These are phyloP conservation scores for Ziziphus jujuba DNA, from an alignment of 306 rosid genomes.

Conservation along the genomic window DNA sequence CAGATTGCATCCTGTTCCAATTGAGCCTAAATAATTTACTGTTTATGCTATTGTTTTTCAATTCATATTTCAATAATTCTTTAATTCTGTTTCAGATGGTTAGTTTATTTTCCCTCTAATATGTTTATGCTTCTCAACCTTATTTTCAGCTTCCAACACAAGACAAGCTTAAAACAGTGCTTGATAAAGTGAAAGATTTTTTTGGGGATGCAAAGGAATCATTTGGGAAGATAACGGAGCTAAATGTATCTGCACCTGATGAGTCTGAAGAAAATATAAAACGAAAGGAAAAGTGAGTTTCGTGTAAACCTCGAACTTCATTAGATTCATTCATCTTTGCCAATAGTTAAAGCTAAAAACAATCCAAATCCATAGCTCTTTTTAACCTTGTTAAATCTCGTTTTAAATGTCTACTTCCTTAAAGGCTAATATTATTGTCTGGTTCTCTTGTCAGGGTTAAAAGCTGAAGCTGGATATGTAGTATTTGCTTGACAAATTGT, in stretches of 20 bases:
- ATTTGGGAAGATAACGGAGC: slow-evolving; percentile 68
- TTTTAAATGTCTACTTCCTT: neutral
- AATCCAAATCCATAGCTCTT: neutral
- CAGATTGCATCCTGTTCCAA: neutral
- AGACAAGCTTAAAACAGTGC: slow-evolving; percentile 74
- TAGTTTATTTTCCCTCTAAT: neutral
- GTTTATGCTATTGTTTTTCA: neutral
- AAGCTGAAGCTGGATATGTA: slow-evolving; percentile 34
- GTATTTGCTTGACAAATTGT: slow-evolving; percentile 25
- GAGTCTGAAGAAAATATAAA: slow-evolving; percentile 41
- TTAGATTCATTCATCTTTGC: neutral
- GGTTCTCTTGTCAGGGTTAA: slow-evolving; percentile 44
- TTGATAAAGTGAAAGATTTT: slow-evolving; percentile 84
- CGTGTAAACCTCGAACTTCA: neutral
- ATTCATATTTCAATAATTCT: neutral
- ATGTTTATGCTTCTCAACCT: slow-evolving; percentile 22
- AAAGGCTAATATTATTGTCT: slow-evolving; percentile 10
- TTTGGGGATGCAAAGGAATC: slow-evolving; percentile 88
- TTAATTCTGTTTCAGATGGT: neutral
- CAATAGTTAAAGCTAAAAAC: neutral
- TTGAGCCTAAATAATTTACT: neutral
- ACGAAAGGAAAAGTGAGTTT: slow-evolving; percentile 68
- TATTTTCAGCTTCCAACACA: slow-evolving; percentile 75
- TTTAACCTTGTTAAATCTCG: slow-evolving; percentile 1
- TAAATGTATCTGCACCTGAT: slow-evolving; percentile 38